These are phyloP conservation scores for Neopestalotiopsis sp. DNA, from an alignment of 2,329 filamentous ascomycete species.

Conservation along the genomic window DNA sequence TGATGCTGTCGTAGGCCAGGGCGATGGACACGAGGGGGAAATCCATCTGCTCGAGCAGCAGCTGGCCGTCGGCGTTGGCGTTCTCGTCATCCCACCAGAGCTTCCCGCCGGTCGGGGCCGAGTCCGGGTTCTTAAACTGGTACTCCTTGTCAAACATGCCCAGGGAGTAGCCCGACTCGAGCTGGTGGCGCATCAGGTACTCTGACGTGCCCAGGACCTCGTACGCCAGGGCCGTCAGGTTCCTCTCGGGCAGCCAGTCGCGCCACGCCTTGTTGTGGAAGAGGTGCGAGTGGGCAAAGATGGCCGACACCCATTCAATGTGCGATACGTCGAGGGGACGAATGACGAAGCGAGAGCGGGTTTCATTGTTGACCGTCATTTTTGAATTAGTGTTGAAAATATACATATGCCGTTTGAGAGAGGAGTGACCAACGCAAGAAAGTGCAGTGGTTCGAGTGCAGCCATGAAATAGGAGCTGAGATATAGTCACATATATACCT, in stretches of 20 bases:
- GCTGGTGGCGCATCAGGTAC: not conserved
- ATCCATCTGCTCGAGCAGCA: slow-evolving; percentile 7
- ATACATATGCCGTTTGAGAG: not conserved
- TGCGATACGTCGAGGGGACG: not conserved
- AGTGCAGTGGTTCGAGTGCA: not conserved
- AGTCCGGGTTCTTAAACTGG: not conserved
- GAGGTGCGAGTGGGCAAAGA: not conserved
- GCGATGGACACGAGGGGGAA: not conserved
- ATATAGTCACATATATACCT: not conserved
- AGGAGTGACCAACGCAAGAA: not conserved
- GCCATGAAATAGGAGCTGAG: not conserved
- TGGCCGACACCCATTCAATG: not conserved
- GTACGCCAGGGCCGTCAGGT: not conserved
- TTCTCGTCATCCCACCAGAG: not conserved
- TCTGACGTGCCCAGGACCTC: not conserved
- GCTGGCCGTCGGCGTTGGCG: not conserved
- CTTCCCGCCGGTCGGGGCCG: not conserved
- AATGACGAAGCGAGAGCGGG: not conserved
- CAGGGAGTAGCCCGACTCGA: not conserved
- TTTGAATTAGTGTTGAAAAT: not conserved
- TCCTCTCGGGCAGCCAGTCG: not conserved
- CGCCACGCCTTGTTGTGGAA: slow-evolving; percentile 4
- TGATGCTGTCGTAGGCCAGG: not conserved
- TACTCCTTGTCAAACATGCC: slow-evolving; percentile 2
- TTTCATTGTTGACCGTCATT: not conserved